phyloP scores from a whole-genome alignment of 169 alveolate species.

The Babesia bovis region DNA sequence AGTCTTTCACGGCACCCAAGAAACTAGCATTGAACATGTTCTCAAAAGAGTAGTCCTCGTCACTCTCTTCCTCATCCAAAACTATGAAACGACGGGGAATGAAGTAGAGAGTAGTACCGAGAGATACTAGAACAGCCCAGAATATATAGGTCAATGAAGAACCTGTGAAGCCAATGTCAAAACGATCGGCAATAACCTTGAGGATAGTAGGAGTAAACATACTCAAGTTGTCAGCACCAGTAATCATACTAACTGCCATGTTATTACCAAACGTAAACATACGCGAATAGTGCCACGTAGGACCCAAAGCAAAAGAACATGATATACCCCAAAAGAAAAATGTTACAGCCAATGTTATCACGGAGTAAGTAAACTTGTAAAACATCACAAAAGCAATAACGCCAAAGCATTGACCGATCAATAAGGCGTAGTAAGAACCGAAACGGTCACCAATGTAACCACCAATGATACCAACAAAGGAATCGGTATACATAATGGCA shows the following conservation, averaged over 20 bases:
- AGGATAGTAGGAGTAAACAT: slow-evolving; percentile 43
- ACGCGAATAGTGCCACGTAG: slow-evolving; percentile 57
- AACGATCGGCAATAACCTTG: slow-evolving; percentile 5
- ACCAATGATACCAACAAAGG: slow-evolving; percentile 21
- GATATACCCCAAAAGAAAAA: slow-evolving; percentile 55
- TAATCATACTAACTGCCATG: slow-evolving; percentile 51
- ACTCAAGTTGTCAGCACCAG: slow-evolving; percentile 52
- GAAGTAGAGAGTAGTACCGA: slow-evolving; percentile 27
- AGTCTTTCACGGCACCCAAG: slow-evolving; percentile 7
- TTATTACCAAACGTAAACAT: slow-evolving; percentile 48
- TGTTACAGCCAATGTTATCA: slow-evolving; percentile 6
- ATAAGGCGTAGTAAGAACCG: slow-evolving; percentile 28
- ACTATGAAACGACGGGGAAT: slow-evolving; percentile 34
- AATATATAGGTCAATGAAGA: slow-evolving; percentile 34
- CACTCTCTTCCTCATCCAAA: slow-evolving; percentile 11
- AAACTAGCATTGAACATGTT: slow-evolving; percentile 10
- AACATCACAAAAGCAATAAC: slow-evolving; percentile 41
- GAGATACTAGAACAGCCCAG: slow-evolving; percentile 39
- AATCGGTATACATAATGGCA: slow-evolving; percentile 36
- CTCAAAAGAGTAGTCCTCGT: background rate
- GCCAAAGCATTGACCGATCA: slow-evolving; percentile 33
- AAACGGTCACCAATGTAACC: slow-evolving; percentile 45
- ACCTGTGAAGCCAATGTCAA: slow-evolving; percentile 14
- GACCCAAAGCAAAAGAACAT: slow-evolving; percentile 37
- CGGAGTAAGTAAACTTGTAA: background rate